Conservation (phyloP, 768 basidiomycete species). For the Strobilomyces confusus region DNA sequence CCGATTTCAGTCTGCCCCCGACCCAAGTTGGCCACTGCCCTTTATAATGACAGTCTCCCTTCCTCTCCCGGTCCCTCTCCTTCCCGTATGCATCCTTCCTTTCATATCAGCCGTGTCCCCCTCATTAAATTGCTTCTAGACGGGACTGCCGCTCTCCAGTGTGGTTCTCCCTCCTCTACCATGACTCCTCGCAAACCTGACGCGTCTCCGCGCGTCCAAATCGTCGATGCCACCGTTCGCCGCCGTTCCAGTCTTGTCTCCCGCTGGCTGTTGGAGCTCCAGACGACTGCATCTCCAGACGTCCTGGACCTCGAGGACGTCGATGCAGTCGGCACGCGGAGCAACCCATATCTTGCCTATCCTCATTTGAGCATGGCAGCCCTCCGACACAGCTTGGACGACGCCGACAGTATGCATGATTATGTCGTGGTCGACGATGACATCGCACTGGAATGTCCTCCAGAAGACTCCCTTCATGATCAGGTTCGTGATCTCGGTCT, state of each 20-base stretch:
- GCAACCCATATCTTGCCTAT: conserved; percentile 42
- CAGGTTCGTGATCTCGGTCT: conserved; percentile 27
- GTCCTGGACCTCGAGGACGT: conserved; percentile 18
- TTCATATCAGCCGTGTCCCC: conserved; percentile 25
- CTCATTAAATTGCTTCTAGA: conserved; percentile 30
- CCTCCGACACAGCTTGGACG: conserved; percentile 29
- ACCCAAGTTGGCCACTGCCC: conserved; percentile 12
- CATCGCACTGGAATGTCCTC: conserved; percentile 24
- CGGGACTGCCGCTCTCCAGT: conserved; percentile 10
- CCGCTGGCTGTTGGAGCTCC: conserved; percentile 44
- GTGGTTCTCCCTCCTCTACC: conserved; percentile 29
- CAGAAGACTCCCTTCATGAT: conserved; percentile 11
- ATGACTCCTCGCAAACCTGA: conserved; percentile 26
- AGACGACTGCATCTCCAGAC: conserved; percentile 19
- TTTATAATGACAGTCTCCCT: conserved; percentile 20
- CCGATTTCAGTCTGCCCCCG: conserved; percentile 11
- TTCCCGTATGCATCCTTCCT: conserved; percentile 21
- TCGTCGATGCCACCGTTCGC: conserved; percentile 21
- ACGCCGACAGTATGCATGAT: conserved; percentile 34
- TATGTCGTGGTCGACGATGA: conserved; percentile 40
- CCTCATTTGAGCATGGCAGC: conserved; percentile 33
- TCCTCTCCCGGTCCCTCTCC: background rate
- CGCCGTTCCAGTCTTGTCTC: conserved; percentile 40
- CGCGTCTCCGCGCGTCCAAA: conserved; percentile 21
- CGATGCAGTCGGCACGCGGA: conserved; percentile 26